Base-by-base conservation (phyloP, 345 rosid species). In the Citrus trifoliata region DNA sequence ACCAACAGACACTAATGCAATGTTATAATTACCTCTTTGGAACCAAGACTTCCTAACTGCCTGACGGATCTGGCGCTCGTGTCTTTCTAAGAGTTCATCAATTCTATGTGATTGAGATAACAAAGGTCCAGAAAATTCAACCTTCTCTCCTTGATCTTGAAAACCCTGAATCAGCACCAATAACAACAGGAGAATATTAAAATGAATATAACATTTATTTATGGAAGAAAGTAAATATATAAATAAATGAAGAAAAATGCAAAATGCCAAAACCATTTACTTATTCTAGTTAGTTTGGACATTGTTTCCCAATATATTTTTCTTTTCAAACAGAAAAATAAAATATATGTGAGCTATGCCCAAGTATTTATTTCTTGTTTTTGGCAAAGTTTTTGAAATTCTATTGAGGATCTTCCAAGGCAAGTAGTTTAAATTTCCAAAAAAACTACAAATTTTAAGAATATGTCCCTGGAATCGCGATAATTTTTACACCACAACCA, bases 1-100 rank as follows among this genome's bases (percentile, higher is more conserved):
- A 38, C 53, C 12, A 14, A 13, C 55, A 27, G 38, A 37, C 35
- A 73, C 55, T 33, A 19, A 56, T 70, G 67, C 59, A 35, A 13
- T 22, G 40, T 35, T 16, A 77, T 76, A 51, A 65, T 24, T 22
- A 92, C 99, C 98, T 91, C 80, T 91, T 83, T 84, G 93, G 87
- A 93, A 92, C 99, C 98, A 96, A 16, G 97, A 91, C 80, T 87
- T 94, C 24, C 98, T 90, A 82, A 89, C 88, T 68, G 92, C 90
- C 79, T 93, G 97, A 74, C 94, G 94, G 77, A 93, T 91, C 70
- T 90, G 92, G 65, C 94, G 89, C 67, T 96, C 98, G 8, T 89
- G 94, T 71, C 88, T 87, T 83, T 88, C 91, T 77, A 94, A 81
- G 77, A 93, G 94, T 76, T 89, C 97, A 81, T 91, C 97, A 40